Percentiles rank a stretch among this genome's conserved stretches.
phyloP scores from a whole-genome alignment of 768 basidiomycete species.

The Panaeolus cyanescens region DNA sequence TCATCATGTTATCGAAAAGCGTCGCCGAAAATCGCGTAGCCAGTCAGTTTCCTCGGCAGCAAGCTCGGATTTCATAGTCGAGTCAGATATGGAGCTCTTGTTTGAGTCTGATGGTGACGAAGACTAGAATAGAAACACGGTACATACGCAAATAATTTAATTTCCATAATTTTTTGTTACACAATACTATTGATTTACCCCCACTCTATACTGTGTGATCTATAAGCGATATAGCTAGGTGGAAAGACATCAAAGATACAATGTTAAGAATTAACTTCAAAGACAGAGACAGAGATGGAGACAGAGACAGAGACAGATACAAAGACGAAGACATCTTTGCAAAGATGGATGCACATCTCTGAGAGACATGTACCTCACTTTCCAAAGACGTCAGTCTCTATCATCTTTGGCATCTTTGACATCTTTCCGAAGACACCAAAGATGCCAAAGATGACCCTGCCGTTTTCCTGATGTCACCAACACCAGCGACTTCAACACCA shows the following conservation, averaged over 20 bases:
- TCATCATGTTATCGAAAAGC: not conserved
- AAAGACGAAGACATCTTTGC: not conserved
- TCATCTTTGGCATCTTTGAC: constrained; percentile 4
- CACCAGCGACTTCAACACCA: no score
- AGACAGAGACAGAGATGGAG: no score
- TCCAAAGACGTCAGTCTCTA: constrained; percentile 2
- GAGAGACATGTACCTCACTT: constrained; percentile 5
- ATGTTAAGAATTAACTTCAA: no score
- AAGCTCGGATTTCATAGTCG: not conserved
- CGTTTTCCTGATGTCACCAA: constrained; percentile 14
- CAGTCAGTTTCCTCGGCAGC: not conserved
- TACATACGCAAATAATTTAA: not conserved
- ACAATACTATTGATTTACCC: not conserved
- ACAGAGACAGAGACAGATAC: no score
- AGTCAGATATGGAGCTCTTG: not conserved
- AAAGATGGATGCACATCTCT: not conserved
- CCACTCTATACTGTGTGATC: not conserved
- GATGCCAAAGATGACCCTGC: constrained; percentile 3
- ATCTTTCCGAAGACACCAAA: constrained; percentile 7
- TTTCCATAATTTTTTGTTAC: not conserved
- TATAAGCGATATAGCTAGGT: no score
- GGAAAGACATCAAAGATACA: no score
- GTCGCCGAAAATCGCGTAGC: not conserved
- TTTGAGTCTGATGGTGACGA: not conserved
- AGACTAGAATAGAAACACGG: no score